Evolutionary conservation across 169 alveolate genomes (phyloP).

Genomic region (Plasmodium gaboni): DNA sequence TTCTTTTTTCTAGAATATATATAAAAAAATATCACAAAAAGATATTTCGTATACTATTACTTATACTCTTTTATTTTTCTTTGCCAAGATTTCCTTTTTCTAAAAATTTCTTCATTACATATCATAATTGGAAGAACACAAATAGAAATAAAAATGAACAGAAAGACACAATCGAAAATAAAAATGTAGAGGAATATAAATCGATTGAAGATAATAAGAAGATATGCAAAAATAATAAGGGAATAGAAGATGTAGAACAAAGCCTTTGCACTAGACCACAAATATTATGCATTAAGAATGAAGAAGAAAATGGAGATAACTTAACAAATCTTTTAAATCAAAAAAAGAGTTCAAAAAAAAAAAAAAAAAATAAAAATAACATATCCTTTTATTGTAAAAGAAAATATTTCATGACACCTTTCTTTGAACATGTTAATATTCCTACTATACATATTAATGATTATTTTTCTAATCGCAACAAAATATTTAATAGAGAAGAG

Average conservation of each 20-base stretch:
- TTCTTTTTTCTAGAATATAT: slow-evolving; percentile 67
- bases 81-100: slow-evolving; percentile 38
- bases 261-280: no score
- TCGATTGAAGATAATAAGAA: no score
- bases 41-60: slow-evolving; percentile 32
- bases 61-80: slow-evolving; percentile 28
- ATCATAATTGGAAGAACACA: slow-evolving; percentile 6
- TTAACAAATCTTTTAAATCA: neutral
- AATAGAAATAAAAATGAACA: neutral
- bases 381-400: neutral
- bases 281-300: no score
- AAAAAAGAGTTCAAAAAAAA: neutral
- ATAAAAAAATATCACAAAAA: slow-evolving; percentile 53
- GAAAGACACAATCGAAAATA: no score
- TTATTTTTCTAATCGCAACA: neutral
- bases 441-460: slow-evolving; percentile 56
- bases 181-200: no score
- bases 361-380: neutral
- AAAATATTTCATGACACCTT: slow-evolving; percentile 46
- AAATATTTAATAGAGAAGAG: slow-evolving; percentile 5
- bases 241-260: no score
- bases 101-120: slow-evolving; percentile 18
- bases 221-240: no score
- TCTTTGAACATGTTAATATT: slow-evolving; percentile 48
- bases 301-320: neutral